These are phyloP conservation scores for Scedosporium apiospermum DNA, from an alignment of 2,329 filamentous ascomycete genomes.

Conservation along the genomic window DNA sequence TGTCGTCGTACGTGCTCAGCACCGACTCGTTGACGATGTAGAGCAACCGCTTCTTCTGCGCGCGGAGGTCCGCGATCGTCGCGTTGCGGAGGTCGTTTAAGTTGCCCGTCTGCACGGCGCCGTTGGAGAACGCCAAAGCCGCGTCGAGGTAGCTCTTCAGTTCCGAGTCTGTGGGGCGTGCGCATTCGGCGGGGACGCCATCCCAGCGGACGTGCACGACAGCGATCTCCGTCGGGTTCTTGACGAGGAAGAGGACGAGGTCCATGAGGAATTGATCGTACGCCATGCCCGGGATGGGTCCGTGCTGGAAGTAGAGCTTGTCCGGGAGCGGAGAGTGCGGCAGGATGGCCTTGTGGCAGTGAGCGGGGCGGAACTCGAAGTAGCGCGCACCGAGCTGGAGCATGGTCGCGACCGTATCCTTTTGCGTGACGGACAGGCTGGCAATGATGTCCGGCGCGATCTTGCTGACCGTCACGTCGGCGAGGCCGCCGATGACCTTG, in stretches of 20 bases:
- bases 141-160: conserved; percentile 25
- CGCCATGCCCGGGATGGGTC: conserved; percentile 38
- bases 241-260: conserved; percentile 28
- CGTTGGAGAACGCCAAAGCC: conserved; percentile 19
- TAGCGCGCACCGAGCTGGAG: conserved; percentile 37
- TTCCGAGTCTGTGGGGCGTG: conserved; percentile 29
- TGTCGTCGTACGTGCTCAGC: conserved; percentile 29
- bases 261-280: conserved; percentile 32
- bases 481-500: conserved; percentile 15
- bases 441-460: conserved; percentile 32
- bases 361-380: conserved; percentile 42
- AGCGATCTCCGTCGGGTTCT: conserved; percentile 33
- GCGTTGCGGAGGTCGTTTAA: conserved; percentile 22
- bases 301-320: conserved; percentile 39
- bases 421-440: conserved; percentile 40
- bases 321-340: conserved; percentile 27
- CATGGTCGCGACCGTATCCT: conserved; percentile 33
- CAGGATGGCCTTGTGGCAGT: conserved; percentile 31
- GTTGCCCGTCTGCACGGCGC: conserved; percentile 17
- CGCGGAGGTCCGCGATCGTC: conserved; percentile 23
- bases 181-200: conserved; percentile 36
- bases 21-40: conserved; percentile 25
- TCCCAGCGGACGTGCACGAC: conserved; percentile 41
- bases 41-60: conserved; percentile 25
- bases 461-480: conserved; percentile 15